These are phyloP conservation scores for Parathielavia hyrcaniae DNA, from an alignment of 495 filamentous ascomycete species.

Conservation along the genomic window DNA sequence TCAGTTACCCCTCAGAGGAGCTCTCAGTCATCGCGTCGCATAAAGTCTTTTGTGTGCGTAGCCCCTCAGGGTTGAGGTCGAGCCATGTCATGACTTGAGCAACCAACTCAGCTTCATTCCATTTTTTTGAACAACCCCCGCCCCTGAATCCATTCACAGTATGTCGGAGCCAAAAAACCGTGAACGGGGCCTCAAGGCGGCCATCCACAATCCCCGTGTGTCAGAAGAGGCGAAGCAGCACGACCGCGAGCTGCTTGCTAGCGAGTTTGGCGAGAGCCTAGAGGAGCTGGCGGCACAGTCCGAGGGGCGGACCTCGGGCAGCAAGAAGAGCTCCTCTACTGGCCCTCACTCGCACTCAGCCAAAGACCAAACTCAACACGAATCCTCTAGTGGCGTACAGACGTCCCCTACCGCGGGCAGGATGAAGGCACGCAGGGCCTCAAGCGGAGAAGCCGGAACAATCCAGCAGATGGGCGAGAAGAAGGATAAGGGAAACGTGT, in stretches of 20 bases:
- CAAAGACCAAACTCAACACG: not conserved
- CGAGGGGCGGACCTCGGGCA: not conserved
- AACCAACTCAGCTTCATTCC: not conserved
- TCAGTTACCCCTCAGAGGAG: not conserved
- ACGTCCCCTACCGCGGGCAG: conserved; percentile 1
- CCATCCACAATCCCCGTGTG: conserved; percentile 33
- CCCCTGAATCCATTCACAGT: not conserved
- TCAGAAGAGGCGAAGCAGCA: conserved; percentile 45
- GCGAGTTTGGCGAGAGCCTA: conserved; percentile 18
- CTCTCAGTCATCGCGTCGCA: no score
- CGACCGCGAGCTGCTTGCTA: conserved; percentile 25
- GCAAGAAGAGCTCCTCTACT: conserved; percentile 13
- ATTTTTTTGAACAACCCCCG: not conserved
- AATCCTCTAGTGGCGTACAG: not conserved
- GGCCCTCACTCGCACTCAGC: conserved; percentile 5
- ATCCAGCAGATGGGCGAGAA: conserved; percentile 11
- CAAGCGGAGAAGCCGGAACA: conserved; percentile 12
- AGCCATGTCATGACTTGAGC: not conserved
- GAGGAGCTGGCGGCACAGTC: not conserved
- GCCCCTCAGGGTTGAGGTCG: no score
- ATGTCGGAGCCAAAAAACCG: conserved; percentile 28
- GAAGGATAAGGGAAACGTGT: conserved; percentile 25
- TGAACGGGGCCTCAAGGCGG: conserved; percentile 30
- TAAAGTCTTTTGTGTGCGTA: no score
- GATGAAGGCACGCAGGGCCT: conserved; percentile 18